These are phyloP conservation scores for Ceratocystis destructans DNA, from an alignment of 2,329 filamentous ascomycete species.

Conservation along the genomic window DNA sequence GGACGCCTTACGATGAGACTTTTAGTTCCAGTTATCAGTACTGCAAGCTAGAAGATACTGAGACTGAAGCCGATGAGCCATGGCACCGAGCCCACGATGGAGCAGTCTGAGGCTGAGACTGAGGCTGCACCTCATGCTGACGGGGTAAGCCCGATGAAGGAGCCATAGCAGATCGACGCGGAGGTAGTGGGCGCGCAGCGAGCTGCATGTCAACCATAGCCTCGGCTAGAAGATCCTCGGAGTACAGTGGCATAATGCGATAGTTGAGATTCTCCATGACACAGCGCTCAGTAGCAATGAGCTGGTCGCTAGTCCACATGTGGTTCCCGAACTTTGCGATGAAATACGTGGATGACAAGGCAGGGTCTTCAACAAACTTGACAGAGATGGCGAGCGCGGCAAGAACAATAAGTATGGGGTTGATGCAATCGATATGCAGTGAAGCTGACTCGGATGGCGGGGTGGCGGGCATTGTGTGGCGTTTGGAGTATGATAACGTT, in stretches of 20 bases:
- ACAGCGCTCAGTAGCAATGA: conserved; percentile 49
- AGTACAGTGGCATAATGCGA: conserved; percentile 47
- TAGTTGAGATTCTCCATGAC: conserved; percentile 52
- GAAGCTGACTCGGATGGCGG: conserved; percentile 25
- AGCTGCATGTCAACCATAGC: conserved; percentile 52
- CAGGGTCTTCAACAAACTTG: conserved; percentile 50
- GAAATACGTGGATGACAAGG: conserved; percentile 41
- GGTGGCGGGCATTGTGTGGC: conserved; percentile 36
- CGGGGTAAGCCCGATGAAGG: neutral
- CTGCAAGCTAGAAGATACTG: neutral
- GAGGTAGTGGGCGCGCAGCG: conserved; percentile 30
- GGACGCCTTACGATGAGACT: neutral
- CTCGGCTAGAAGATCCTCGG: conserved; percentile 42
- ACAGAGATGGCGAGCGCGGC: conserved; percentile 48
- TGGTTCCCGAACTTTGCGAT: conserved; percentile 39
- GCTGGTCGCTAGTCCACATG: conserved; percentile 46
- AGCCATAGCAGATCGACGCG: neutral
- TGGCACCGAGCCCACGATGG: conserved; percentile 13
- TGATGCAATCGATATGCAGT: conserved; percentile 46
- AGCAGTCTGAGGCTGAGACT: neutral
- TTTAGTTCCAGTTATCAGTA: neutral
- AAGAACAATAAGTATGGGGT: conserved; percentile 50
- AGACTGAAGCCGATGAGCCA: conserved; percentile 13
- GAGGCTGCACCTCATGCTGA: neutral
- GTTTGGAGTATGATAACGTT: conserved; percentile 27